Percentiles rank a stretch among this genome's conserved stretches.
Conservation (phyloP, 1,139 yeast species). For the Saccharomyces hybrid region DNA sequence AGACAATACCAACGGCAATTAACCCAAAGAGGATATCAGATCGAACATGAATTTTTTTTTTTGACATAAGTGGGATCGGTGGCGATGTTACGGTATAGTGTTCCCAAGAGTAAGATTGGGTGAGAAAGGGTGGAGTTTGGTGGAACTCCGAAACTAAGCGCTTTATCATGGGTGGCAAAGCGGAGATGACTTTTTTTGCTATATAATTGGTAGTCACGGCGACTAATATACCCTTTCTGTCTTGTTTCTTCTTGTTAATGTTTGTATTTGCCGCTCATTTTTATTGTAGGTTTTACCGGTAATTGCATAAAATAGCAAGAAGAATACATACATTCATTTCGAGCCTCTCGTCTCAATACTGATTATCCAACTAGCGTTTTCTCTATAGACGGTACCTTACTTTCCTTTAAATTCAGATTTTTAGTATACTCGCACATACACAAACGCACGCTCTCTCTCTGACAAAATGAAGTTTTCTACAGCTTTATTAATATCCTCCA, state of each 20-base stretch:
- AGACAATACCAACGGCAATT: not conserved
- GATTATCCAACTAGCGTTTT: conserved; percentile 3
- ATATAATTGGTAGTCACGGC: not conserved
- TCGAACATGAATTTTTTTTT: not conserved
- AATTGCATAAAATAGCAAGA: not conserved
- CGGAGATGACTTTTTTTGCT: not conserved
- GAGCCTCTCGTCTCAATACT: not conserved
- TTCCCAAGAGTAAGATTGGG: not conserved
- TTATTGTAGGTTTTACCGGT: not conserved
- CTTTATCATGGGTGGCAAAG: not conserved
- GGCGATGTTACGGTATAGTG: not conserved
- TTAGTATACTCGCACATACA: not conserved
- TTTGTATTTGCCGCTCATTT: not conserved
- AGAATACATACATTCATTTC: not conserved
- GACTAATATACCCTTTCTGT: not conserved
- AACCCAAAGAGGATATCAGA: not conserved
- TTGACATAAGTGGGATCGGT: not conserved
- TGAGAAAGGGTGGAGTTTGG: not conserved
- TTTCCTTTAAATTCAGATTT: not conserved
- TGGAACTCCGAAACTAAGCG: not conserved
- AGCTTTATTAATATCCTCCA: conserved; percentile 7
- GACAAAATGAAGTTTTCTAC: conserved; percentile 15
- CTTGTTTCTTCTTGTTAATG: not conserved
- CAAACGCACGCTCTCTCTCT: not conserved
- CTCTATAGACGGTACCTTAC: not conserved